Conservation (phyloP, 345 rosid genomes). For the Diplotaxis tenuifolia region DNA sequence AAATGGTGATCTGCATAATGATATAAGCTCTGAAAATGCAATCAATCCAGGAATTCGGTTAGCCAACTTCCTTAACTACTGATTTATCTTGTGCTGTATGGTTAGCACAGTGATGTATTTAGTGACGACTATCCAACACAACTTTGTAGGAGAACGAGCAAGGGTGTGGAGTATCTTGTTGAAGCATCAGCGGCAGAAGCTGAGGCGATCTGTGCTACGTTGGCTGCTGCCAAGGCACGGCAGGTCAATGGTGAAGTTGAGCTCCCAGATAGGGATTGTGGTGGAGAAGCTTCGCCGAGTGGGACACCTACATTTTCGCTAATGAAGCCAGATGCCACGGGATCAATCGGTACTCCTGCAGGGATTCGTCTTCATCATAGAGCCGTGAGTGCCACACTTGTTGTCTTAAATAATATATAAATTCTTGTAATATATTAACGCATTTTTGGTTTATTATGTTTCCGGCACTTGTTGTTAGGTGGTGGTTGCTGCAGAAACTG, state of each 20-base stretch:
- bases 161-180: constrained; percentile 88
- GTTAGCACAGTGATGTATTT: not conserved
- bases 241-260: constrained; percentile 85
- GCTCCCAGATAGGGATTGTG: constrained; percentile 72
- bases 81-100: constrained; percentile 5
- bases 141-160: constrained; percentile 60
- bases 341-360: constrained; percentile 52
- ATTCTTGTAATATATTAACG: too few species aligned
- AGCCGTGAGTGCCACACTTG: constrained; percentile 56
- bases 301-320: constrained; percentile 58
- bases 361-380: constrained; percentile 86
- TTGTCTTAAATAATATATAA: not conserved
- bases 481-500: constrained; percentile 86
- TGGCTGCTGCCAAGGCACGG: constrained; percentile 94
- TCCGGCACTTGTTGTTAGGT: constrained; percentile 48
- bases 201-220: constrained; percentile 84
- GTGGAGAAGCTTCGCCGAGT: constrained; percentile 82
- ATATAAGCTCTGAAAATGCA: constrained; percentile 83
- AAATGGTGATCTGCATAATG: constrained; percentile 82
- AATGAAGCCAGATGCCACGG: constrained; percentile 69
- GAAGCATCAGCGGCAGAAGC: constrained; percentile 96
- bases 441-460: constrained; percentile 17
- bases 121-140: constrained; percentile 15
- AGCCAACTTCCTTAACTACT: constrained; percentile 23
- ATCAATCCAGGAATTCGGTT: constrained; percentile 69